Evolutionary conservation across 768 basidiomycete species (phyloP).

Genomic region (Phanerochaete carnosa): DNA sequence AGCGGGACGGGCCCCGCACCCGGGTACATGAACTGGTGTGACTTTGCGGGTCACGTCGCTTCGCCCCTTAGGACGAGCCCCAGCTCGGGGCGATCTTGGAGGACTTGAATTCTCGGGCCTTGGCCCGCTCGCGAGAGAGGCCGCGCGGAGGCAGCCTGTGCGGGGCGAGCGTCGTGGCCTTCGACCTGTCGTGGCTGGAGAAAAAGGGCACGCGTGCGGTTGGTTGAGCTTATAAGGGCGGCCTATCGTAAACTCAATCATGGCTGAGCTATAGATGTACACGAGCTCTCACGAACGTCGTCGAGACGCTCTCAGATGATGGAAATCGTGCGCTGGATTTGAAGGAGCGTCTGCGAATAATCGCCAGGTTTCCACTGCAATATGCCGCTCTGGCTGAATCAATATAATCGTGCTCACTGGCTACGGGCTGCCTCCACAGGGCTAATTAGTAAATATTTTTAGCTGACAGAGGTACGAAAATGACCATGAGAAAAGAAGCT

Average conservation of each 20-base stretch:
- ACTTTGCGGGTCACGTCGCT: slow-evolving; percentile 67
- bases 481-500: too few species aligned
- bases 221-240: neutral
- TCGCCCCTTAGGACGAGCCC: slow-evolving; percentile 52
- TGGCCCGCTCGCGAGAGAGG: slow-evolving; percentile 67
- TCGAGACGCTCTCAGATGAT: too few species aligned
- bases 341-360: too few species aligned
- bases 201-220: neutral
- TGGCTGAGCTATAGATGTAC: too few species aligned
- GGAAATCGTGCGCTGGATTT: too few species aligned
- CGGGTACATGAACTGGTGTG: slow-evolving; percentile 23
- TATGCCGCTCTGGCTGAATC: too few species aligned
- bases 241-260: neutral
- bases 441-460: too few species aligned
- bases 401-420: too few species aligned
- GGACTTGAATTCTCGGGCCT: slow-evolving; percentile 76
- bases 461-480: too few species aligned
- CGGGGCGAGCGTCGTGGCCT: slow-evolving; percentile 70
- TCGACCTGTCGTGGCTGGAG: slow-evolving; percentile 37
- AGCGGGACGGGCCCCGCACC: slow-evolving; percentile 10
- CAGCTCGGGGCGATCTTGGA: slow-evolving; percentile 62
- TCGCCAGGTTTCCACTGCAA: too few species aligned
- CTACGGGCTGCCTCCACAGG: too few species aligned
- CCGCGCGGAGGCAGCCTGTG: slow-evolving; percentile 36
- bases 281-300: too few species aligned